Conservation (phyloP, 2,329 filamentous ascomycete genomes). For the Aureobasidium sp. region DNA sequence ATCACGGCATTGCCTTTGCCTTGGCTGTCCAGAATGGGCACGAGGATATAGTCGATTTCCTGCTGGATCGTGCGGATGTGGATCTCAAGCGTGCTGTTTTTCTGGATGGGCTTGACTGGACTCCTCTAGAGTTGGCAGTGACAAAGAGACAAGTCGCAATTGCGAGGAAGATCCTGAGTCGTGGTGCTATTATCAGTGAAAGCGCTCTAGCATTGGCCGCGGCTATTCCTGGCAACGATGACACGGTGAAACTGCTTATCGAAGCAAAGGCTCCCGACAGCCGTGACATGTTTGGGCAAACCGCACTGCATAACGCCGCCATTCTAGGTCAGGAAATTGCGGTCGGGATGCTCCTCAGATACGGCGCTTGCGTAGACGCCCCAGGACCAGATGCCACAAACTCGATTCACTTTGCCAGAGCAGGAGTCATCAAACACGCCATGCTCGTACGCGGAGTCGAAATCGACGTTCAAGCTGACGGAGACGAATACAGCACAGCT, state of each 20-base stretch:
- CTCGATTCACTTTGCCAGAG: neutral
- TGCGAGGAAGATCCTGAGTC: neutral
- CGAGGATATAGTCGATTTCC: neutral
- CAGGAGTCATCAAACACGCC: neutral
- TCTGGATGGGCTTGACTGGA: neutral
- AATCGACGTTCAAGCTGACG: neutral
- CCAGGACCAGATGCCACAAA: neutral
- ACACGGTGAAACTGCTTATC: neutral
- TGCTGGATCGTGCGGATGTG: neutral
- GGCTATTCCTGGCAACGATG: neutral
- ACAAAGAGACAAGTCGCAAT: neutral
- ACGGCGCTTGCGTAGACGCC: neutral
- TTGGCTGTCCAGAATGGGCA: neutral
- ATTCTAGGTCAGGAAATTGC: neutral
- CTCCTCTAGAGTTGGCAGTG: neutral
- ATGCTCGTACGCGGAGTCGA: neutral
- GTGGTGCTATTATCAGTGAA: neutral
- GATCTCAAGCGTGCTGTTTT: neutral
- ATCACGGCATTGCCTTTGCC: neutral
- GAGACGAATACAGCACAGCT: neutral
- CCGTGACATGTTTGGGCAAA: neutral
- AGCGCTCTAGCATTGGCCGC: neutral
- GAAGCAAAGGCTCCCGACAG: neutral
- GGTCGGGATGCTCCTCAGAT: neutral
- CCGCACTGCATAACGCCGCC: neutral